Percentiles rank a stretch among this genome's conserved stretches.
phyloP scores from a whole-genome alignment of 148 eudicot genomes.

The Rhododendron williamsianum region DNA sequence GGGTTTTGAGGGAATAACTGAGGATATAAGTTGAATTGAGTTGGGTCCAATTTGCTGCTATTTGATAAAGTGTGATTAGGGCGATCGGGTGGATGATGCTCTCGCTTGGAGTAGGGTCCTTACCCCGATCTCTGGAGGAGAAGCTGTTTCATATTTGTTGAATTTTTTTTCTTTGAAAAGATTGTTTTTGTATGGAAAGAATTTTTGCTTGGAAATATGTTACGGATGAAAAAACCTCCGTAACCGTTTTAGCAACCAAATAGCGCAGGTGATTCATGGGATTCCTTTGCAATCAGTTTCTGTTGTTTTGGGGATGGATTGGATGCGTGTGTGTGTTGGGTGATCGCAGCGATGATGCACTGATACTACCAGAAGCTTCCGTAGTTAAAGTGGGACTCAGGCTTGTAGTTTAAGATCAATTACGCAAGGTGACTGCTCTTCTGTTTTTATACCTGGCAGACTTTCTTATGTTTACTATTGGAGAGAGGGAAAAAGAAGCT shows the following conservation, averaged over 20 bases:
- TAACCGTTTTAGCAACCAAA: background rate
- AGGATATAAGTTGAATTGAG: too few species aligned
- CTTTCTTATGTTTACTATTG: background rate
- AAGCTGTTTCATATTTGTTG: background rate
- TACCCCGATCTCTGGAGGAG: background rate
- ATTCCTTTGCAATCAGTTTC: background rate
- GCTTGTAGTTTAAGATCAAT: background rate
- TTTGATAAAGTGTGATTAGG: background rate
- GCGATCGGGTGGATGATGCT: background rate
- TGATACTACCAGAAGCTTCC: background rate
- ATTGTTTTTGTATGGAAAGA: background rate
- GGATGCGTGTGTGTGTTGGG: background rate
- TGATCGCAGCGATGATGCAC: background rate
- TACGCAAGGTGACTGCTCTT: background rate
- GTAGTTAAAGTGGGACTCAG: background rate
- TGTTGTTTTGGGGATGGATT: background rate
- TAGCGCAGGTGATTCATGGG: background rate
- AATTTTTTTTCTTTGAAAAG: background rate
- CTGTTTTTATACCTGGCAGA: background rate
- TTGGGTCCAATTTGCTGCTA: background rate
- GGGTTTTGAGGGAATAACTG: too few species aligned
- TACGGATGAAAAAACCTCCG: background rate
- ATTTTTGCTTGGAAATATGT: background rate
- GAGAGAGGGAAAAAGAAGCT: background rate
- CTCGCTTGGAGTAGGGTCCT: background rate